Percentiles rank a stretch among this genome's conserved stretches.
Evolutionary conservation across 225 moss, liverwort and hornwort species (phyloP).

Genomic region (Rhytidiadelphus loreus): DNA sequence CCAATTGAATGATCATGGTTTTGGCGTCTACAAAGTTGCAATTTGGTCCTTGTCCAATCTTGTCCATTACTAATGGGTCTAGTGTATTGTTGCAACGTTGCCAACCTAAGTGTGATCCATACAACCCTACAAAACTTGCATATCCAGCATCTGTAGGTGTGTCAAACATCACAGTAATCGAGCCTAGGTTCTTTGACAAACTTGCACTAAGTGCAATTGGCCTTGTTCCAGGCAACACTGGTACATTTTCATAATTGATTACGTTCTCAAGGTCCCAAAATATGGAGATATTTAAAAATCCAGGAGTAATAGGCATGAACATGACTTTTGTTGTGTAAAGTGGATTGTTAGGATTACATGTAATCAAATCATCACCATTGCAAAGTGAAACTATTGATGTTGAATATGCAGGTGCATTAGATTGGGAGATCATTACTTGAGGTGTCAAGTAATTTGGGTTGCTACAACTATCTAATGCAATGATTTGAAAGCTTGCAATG

Average conservation of each 20-base stretch:
- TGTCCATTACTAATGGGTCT: constrained; percentile 18
- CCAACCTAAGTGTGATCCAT: constrained; percentile 3
- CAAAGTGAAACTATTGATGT: constrained; percentile 6
- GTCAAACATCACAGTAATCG: constrained; percentile 23
- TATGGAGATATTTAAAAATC: constrained; percentile 34
- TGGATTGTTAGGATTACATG: neutral
- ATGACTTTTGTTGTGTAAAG: constrained; percentile 1
- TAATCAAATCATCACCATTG: neutral
- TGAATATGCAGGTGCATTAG: constrained; percentile 2
- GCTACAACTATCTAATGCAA: constrained; percentile 36
- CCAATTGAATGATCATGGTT: constrained; percentile 39
- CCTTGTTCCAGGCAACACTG: constrained; percentile 4
- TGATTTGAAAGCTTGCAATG: constrained; percentile 5
- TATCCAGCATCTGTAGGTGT: constrained; percentile 16
- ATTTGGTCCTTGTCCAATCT: constrained; percentile 24
- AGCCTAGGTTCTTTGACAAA: constrained; percentile 20
- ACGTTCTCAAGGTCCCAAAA: constrained; percentile 28
- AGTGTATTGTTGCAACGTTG: constrained; percentile 30
- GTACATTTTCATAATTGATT: neutral
- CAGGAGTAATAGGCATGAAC: constrained; percentile 14
- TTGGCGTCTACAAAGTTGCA: constrained; percentile 26
- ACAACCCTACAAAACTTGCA: constrained; percentile 7
- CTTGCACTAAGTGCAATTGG: constrained; percentile 22
- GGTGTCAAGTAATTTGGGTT: constrained; percentile 29
- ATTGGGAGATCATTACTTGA: constrained; percentile 16